phyloP scores from a whole-genome alignment of 805 yeast species.

The Candida maltosa region DNA sequence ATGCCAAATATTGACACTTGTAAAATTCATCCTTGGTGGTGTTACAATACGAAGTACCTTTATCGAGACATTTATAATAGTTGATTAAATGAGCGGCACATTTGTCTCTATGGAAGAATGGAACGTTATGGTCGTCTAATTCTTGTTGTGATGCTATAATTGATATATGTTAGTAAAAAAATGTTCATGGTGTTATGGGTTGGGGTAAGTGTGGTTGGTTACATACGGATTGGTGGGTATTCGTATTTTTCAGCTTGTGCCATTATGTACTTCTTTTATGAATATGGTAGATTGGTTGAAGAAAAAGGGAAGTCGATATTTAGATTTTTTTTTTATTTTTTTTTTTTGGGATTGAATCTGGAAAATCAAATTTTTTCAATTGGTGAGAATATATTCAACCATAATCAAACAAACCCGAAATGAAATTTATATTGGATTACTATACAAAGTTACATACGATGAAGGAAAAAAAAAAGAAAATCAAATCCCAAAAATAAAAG shows the following conservation, averaged over 20 bases:
- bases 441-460: too few species aligned
- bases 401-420: too few species aligned
- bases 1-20: constrained; percentile 41
- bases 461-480: too few species aligned
- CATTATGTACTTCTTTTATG: constrained; percentile 5
- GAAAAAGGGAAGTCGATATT: too few species aligned
- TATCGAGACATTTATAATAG: constrained; percentile 41
- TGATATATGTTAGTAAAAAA: constrained; percentile 7
- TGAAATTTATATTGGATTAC: too few species aligned
- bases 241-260: constrained; percentile 13
- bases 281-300: not conserved
- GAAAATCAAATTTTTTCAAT: too few species aligned
- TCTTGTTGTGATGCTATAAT: constrained; percentile 23
- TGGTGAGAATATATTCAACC: too few species aligned
- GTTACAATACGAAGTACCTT: constrained; percentile 39
- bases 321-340: not conserved
- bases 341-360: too few species aligned
- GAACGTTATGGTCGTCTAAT: constrained; percentile 39
- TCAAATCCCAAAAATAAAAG: not conserved
- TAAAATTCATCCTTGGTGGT: constrained; percentile 40
- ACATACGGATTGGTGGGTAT: constrained; percentile 19
- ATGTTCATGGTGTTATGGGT: not conserved
- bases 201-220: constrained; percentile 1
- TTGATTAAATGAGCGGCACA: constrained; percentile 42
- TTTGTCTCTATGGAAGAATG: constrained; percentile 41